Evolutionary conservation across 257 asterid genomes (phyloP).

Genomic region (Verbena officinalis): DNA sequence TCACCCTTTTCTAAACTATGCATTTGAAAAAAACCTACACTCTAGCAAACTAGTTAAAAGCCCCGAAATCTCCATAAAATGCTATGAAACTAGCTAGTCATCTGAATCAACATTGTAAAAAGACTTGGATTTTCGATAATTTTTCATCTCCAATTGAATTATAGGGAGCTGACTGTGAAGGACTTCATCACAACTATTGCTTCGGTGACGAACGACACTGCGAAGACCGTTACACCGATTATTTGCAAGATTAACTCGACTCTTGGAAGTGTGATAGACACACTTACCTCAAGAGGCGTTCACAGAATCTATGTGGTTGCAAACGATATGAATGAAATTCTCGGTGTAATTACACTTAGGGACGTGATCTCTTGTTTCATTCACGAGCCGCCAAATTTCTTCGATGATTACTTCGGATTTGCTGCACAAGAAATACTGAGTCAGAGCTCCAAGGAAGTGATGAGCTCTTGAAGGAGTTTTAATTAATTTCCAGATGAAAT

Average conservation of each 20-base stretch:
- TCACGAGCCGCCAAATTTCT: constrained; percentile 75
- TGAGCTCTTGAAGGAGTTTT: too few relatives aligned
- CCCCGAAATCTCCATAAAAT: too few relatives aligned
- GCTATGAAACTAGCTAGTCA: too few relatives aligned
- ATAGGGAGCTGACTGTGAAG: constrained; percentile 74
- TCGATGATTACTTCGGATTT: constrained; percentile 63
- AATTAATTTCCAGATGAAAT: too few relatives aligned
- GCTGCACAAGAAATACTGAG: constrained; percentile 63
- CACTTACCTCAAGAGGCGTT: constrained; percentile 59
- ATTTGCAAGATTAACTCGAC: constrained; percentile 72
- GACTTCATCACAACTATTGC: constrained; percentile 64
- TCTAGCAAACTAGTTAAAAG: too few relatives aligned
- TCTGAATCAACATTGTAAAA: too few relatives aligned
- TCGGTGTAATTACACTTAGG: constrained; percentile 77
- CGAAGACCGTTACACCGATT: constrained; percentile 57
- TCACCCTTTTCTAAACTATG: too few relatives aligned
- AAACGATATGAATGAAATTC: constrained; percentile 40
- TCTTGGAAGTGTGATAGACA: constrained; percentile 62
- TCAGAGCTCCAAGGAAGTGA: not conserved
- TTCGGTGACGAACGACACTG: constrained; percentile 39
- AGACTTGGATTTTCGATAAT: too few relatives aligned
- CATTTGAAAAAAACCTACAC: too few relatives aligned
- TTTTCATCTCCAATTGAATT: constrained; percentile 2
- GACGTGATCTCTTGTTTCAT: constrained; percentile 87
- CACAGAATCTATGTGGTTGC: constrained; percentile 77